These are phyloP conservation scores for Debaryomyces subglobosus DNA, from an alignment of 1,139 yeast genomes.

Conservation along the genomic window DNA sequence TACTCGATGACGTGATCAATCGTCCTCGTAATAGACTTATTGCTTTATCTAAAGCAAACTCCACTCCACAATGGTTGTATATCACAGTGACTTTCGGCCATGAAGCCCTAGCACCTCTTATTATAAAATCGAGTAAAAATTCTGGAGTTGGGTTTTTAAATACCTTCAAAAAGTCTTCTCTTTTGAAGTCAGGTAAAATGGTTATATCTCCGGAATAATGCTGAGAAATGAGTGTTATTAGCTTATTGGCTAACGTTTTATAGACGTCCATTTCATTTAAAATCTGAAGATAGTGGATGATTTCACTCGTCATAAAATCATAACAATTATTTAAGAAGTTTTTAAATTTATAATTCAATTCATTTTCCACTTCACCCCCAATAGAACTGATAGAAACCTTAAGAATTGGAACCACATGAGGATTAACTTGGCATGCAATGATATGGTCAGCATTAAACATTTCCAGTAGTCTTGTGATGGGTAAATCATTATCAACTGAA, in stretches of 20 bases:
- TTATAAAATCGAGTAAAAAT: conserved; percentile 67
- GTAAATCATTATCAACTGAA: conserved; percentile 91
- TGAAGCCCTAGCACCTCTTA: conserved; percentile 86
- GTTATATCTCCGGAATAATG: conserved; percentile 93
- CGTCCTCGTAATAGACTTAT: conserved; percentile 70
- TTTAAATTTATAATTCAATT: conserved; percentile 57
- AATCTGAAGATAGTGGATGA: conserved; percentile 75
- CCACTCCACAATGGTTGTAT: conserved; percentile 86
- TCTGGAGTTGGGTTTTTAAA: conserved; percentile 81
- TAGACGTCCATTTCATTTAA: conserved; percentile 76
- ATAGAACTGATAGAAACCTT: conserved; percentile 66
- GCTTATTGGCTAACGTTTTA: conserved; percentile 69
- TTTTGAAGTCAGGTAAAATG: conserved; percentile 72
- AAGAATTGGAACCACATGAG: conserved; percentile 90
- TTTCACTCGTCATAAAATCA: conserved; percentile 66
- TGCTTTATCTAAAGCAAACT: conserved; percentile 81
- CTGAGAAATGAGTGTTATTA: conserved; percentile 78
- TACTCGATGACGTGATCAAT: conserved; percentile 46
- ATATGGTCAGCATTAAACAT: conserved; percentile 97
- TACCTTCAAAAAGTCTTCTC: conserved; percentile 62
- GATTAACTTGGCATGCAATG: conserved; percentile 95
- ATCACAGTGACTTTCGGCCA: conserved; percentile 91
- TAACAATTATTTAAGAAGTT: conserved; percentile 58
- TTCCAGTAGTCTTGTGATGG: conserved; percentile 85
- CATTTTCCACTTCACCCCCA: conserved; percentile 72